These are phyloP conservation scores for Citrullus colocynthis DNA, from an alignment of 306 rosid species.

Conservation along the genomic window DNA sequence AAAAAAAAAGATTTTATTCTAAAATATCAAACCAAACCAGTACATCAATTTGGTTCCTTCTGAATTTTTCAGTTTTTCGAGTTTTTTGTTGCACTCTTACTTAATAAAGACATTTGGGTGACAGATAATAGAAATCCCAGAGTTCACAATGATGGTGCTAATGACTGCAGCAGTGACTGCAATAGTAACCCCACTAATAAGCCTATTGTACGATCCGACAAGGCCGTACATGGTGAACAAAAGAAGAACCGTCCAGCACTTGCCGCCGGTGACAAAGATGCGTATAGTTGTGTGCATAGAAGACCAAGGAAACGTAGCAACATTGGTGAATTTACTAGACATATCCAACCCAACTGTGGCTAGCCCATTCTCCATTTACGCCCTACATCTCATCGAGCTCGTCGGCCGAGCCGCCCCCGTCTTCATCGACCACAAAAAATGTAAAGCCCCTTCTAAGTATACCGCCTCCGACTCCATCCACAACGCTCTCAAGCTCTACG, in stretches of 20 bases:
- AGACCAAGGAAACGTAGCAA: conserved; percentile 21
- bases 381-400: conserved; percentile 42
- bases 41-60: too few relatives aligned
- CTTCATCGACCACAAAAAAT: conserved; percentile 40
- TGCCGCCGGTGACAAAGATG: conserved; percentile 28
- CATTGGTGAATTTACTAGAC: conserved; percentile 37
- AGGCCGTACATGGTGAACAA: conserved; percentile 62
- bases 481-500: conserved; percentile 20
- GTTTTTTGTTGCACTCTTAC: too few relatives aligned
- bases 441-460: conserved; percentile 31
- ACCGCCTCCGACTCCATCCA: conserved; percentile 17
- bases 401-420: conserved; percentile 50
- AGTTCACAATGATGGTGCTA: conserved; percentile 43
- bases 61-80: too few relatives aligned
- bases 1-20: too few relatives aligned
- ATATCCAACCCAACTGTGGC: conserved; percentile 29
- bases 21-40: too few relatives aligned
- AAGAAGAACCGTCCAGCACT: conserved; percentile 62
- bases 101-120: neutral
- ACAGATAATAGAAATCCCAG: conserved; percentile 40
- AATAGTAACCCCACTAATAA: conserved; percentile 34
- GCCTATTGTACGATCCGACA: conserved; percentile 62
- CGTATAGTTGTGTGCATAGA: conserved; percentile 29
- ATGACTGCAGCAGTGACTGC: conserved; percentile 30
- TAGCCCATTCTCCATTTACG: conserved; percentile 27